These are phyloP conservation scores for Paraleonurus japonicus DNA, from an alignment of 257 asterid species.

Conservation along the genomic window DNA sequence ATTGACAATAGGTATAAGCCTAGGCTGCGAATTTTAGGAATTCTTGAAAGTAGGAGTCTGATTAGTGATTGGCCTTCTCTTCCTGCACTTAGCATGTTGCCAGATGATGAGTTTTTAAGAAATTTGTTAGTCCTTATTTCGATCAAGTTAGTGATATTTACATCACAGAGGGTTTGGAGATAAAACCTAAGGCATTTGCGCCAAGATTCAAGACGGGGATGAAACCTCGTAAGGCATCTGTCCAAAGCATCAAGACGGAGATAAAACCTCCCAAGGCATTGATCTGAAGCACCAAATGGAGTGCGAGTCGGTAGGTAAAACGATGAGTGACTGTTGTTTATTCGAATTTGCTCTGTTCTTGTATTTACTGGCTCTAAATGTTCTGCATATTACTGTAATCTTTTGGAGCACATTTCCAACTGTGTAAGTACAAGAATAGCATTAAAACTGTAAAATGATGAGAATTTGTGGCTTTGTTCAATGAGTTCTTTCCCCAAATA, in stretches of 20 bases:
- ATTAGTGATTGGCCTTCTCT: not conserved
- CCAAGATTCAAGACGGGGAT: not conserved
- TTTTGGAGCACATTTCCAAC: not conserved
- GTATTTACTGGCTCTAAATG: not conserved
- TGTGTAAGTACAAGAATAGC: not conserved
- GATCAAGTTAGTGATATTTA: not conserved
- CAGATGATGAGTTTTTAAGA: not conserved
- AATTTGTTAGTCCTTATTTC: not conserved
- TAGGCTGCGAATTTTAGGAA: not conserved
- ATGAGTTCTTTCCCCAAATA: too few species aligned
- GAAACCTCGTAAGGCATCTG: not conserved
- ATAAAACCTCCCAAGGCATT: not conserved
- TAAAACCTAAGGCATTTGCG: not conserved
- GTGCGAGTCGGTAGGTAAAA: not conserved
- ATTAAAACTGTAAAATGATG: not conserved
- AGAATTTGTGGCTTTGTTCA: not conserved
- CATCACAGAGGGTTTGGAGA: not conserved
- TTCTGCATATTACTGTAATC: not conserved
- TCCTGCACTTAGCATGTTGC: not conserved
- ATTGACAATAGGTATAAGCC: not conserved
- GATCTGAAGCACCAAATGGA: not conserved
- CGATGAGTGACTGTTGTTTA: not conserved
- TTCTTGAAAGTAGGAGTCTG: not conserved
- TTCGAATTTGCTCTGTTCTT: not conserved
- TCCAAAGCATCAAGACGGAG: not conserved